These are phyloP conservation scores for Graphilbum ipis-grandicollis DNA, from an alignment of 2,329 filamentous ascomycete species.

Conservation along the genomic window DNA sequence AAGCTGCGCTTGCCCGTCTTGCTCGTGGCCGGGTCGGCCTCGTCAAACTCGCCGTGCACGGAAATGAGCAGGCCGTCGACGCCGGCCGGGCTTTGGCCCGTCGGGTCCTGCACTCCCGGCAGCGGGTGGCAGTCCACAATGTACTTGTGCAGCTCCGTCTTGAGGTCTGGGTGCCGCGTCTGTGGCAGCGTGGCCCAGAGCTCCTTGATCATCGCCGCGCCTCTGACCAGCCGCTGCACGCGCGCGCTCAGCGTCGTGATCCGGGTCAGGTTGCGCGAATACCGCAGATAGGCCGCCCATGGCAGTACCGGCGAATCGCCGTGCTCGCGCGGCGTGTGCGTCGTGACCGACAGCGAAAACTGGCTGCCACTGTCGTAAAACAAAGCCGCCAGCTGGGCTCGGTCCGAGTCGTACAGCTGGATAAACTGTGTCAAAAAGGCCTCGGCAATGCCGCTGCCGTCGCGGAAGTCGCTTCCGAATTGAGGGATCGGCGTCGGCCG, in stretches of 20 bases:
- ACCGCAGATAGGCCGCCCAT: slow-evolving; percentile 61
- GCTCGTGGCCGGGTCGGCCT: slow-evolving; percentile 40
- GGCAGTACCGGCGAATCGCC: slow-evolving; percentile 26
- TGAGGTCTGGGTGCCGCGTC: slow-evolving; percentile 59
- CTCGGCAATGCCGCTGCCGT: slow-evolving; percentile 58
- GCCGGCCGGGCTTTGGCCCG: slow-evolving; percentile 42
- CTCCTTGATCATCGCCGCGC: slow-evolving; percentile 45
- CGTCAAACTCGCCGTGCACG: slow-evolving; percentile 73
- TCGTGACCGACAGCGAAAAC: slow-evolving; percentile 63
- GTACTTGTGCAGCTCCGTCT: slow-evolving; percentile 52
- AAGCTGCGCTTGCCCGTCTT: slow-evolving; percentile 56
- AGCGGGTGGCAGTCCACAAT: slow-evolving; percentile 68
- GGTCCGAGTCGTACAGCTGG: slow-evolving; percentile 53
- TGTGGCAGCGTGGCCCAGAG: slow-evolving; percentile 54
- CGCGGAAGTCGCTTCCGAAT: slow-evolving; percentile 51
- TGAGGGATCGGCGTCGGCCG: slow-evolving; percentile 35
- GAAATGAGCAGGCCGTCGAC: slow-evolving; percentile 65
- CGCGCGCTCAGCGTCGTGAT: slow-evolving; percentile 38
- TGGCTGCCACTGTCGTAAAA: slow-evolving; percentile 63
- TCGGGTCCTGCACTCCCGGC: slow-evolving; percentile 52
- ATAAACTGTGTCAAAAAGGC: slow-evolving; percentile 63
- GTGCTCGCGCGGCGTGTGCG: slow-evolving; percentile 29
- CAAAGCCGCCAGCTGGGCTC: slow-evolving; percentile 39
- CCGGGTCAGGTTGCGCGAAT: slow-evolving; percentile 61
- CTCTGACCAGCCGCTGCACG: slow-evolving; percentile 48